phyloP scores from a whole-genome alignment of 495 filamentous ascomycete genomes.

The Podospora fimiseda region DNA sequence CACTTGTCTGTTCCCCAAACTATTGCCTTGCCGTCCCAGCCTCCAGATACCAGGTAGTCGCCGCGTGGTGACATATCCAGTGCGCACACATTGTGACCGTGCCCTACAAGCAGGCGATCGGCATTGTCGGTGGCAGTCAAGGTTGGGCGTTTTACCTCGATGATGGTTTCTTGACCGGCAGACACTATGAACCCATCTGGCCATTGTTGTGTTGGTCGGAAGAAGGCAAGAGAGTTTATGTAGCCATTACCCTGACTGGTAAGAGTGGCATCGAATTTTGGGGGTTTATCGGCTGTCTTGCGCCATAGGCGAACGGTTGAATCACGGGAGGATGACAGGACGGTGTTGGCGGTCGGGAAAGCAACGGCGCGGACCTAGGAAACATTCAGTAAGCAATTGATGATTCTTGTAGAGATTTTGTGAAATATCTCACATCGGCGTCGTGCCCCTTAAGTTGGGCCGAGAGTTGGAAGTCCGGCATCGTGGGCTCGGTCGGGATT shows the following conservation, averaged over 20 bases:
- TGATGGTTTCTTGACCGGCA: conserved; percentile 83
- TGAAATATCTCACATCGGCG: conserved; percentile 65
- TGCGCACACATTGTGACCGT: conserved; percentile 78
- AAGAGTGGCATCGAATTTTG: conserved; percentile 68
- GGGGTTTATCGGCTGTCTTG: conserved; percentile 49
- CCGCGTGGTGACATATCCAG: conserved; percentile 69
- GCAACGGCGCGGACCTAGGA: conserved; percentile 77
- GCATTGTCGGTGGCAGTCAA: conserved; percentile 62
- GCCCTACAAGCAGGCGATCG: conserved; percentile 78
- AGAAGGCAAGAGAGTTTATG: conserved; percentile 75
- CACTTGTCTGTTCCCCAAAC: conserved; percentile 72
- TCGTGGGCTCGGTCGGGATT: conserved; percentile 11
- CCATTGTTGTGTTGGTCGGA: conserved; percentile 60
- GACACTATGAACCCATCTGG: conserved; percentile 81
- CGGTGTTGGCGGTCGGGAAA: conserved; percentile 65
- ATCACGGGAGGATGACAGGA: conserved; percentile 86
- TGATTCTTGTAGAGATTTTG: conserved; percentile 3
- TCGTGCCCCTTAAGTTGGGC: conserved; percentile 73
- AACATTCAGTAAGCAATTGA: neutral
- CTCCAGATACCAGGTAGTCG: conserved; percentile 76
- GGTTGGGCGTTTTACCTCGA: conserved; percentile 73
- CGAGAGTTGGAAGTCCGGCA: conserved; percentile 69
- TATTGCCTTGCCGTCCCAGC: conserved; percentile 85
- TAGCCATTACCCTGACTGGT: conserved; percentile 70
- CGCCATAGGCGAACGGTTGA: conserved; percentile 86